Conservation (phyloP, 805 yeast species). For the Metschnikowia gelsemii region DNA sequence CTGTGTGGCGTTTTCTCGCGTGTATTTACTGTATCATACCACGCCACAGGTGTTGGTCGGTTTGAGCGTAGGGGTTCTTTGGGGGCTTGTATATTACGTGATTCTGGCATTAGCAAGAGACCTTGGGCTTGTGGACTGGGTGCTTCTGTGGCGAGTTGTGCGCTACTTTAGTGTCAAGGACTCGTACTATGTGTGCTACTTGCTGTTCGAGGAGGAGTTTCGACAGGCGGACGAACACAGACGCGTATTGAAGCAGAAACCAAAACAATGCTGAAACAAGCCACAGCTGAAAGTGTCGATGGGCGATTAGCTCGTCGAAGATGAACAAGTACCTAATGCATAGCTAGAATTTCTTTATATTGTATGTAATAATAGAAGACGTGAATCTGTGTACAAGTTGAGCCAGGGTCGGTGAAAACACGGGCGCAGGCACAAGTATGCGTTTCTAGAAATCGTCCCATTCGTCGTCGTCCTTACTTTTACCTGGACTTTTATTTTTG, state of each 20-base stretch:
- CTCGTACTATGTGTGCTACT: slow-evolving; percentile 50
- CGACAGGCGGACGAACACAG: background rate
- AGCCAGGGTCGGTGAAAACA: background rate
- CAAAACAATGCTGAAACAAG: background rate
- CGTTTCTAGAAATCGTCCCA: slow-evolving; percentile 62
- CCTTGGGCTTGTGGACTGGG: slow-evolving; percentile 65
- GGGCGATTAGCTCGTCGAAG: too few relatives aligned
- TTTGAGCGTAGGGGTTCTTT: slow-evolving; percentile 53
- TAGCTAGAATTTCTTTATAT: too few relatives aligned
- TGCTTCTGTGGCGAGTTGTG: slow-evolving; percentile 57
- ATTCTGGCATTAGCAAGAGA: slow-evolving; percentile 57
- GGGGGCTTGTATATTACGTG: slow-evolving; percentile 60
- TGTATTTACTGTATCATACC: slow-evolving; percentile 77
- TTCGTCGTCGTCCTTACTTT: slow-evolving; percentile 43
- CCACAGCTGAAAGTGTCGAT: background rate
- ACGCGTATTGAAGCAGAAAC: background rate
- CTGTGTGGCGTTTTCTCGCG: slow-evolving; percentile 66
- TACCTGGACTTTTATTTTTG: background rate
- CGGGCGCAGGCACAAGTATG: background rate
- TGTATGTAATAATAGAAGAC: background rate
- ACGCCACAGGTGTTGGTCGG: slow-evolving; percentile 75
- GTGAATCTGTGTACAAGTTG: too few relatives aligned
- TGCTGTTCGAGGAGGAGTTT: slow-evolving; percentile 48
- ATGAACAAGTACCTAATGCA: too few relatives aligned
- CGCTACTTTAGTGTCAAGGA: slow-evolving; percentile 57